phyloP scores from a whole-genome alignment of 208 protist species.

The Trypanosomatidae sp. region DNA sequence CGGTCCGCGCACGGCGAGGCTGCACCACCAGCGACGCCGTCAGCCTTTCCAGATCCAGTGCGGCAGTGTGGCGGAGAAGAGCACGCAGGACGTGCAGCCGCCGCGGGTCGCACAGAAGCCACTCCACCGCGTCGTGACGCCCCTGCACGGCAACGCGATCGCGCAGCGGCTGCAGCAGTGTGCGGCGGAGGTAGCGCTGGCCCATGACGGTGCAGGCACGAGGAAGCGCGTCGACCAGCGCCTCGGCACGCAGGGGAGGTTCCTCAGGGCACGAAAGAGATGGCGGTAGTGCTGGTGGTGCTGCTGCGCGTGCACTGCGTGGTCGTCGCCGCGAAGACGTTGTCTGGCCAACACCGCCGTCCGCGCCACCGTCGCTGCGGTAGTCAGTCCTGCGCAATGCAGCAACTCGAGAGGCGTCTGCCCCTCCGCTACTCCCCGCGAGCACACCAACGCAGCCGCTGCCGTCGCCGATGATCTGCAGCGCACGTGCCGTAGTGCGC shows the following conservation, averaged over 20 bases:
- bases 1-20: constrained; percentile 10
- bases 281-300: too few relatives aligned
- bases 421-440: background rate
- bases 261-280: too few relatives aligned
- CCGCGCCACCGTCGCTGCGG: background rate
- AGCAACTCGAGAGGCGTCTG: too few relatives aligned
- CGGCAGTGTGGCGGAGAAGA: constrained; percentile 21
- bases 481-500: constrained; percentile 53
- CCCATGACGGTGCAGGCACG: constrained; percentile 72
- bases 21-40: constrained; percentile 30
- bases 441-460: background rate
- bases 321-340: background rate
- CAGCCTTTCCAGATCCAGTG: constrained; percentile 40
- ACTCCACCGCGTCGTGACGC: constrained; percentile 75
- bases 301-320: background rate
- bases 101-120: constrained; percentile 45
- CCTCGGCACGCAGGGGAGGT: constrained; percentile 18
- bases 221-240: constrained; percentile 63
- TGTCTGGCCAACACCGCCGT: background rate
- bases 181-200: constrained; percentile 65
- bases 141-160: constrained; percentile 55
- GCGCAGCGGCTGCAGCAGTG: constrained; percentile 75
- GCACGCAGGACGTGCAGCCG: constrained; percentile 29
- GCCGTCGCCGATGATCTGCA: constrained; percentile 50
- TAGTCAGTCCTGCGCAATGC: too few relatives aligned